Percentiles rank a stretch among this genome's conserved stretches.
Evolutionary conservation across 495 filamentous ascomycete genomes (phyloP).

Genomic region (Pseudotulostoma volvatum): DNA sequence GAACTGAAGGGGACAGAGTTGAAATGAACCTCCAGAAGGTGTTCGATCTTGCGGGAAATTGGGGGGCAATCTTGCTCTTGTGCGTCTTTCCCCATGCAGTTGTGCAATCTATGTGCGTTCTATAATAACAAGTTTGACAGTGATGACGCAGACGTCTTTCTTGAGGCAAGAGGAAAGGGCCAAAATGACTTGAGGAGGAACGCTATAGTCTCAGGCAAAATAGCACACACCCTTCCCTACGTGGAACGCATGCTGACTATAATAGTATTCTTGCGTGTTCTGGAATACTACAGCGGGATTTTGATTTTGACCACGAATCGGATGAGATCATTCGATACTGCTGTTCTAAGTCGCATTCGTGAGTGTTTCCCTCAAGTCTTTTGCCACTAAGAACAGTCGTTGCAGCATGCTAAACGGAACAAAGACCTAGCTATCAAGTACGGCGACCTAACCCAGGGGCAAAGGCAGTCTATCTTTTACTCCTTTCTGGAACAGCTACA

Average conservation of each 20-base stretch:
- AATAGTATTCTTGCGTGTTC: conserved; percentile 31
- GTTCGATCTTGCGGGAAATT: conserved; percentile 26
- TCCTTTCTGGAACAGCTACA: conserved; percentile 8
- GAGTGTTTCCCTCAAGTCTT: no score
- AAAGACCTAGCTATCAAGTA: conserved; percentile 14
- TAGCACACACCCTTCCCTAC: no score
- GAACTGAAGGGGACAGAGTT: conserved; percentile 19
- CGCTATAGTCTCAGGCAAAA: conserved; percentile 15
- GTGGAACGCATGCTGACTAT: no score
- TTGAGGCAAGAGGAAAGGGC: conserved; percentile 19
- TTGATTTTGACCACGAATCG: conserved; percentile 39
- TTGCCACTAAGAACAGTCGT: no score
- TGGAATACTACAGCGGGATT: conserved; percentile 37
- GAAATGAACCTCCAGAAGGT: conserved; percentile 22
- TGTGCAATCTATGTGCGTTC: no score
- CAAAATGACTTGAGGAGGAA: conserved; percentile 24
- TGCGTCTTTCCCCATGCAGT: no score
- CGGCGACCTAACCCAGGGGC: conserved; percentile 7
- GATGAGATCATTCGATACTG: conserved; percentile 29
- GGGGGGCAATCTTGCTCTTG: conserved; percentile 36
- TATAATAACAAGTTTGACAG: no score
- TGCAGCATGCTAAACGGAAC: no score
- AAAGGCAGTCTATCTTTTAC: conserved; percentile 10
- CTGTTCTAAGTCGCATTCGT: conserved; percentile 37
- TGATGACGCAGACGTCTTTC: conserved; percentile 39